Evolutionary conservation across 495 filamentous ascomycete species (phyloP).

Genomic region (Penicillium alfredii): DNA sequence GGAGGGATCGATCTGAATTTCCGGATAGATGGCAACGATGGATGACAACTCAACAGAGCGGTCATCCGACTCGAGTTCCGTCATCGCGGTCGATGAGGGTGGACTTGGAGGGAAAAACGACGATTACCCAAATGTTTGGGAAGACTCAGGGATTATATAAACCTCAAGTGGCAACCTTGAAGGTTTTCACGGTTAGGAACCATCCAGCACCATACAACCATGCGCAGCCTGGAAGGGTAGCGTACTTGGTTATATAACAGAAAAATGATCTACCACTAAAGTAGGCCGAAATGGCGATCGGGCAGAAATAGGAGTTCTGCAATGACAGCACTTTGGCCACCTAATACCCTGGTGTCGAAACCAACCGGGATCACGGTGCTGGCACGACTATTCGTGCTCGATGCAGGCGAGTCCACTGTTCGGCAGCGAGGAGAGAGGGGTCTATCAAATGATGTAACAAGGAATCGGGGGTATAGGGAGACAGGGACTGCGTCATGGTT

Average conservation of each 20-base stretch:
- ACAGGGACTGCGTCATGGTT: conserved; percentile 43
- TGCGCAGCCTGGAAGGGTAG: too few relatives aligned
- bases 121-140: too few relatives aligned
- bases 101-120: too few relatives aligned
- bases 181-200: too few relatives aligned
- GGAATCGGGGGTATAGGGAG: conserved; percentile 23
- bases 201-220: too few relatives aligned
- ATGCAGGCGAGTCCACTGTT: conserved; percentile 9
- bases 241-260: too few relatives aligned
- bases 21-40: conserved; percentile 85
- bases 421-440: conserved; percentile 14
- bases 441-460: conserved; percentile 29
- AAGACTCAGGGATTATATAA: too few relatives aligned
- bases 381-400: conserved; percentile 11
- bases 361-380: conserved; percentile 14
- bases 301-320: conserved; percentile 13
- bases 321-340: neutral
- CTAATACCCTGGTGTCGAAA: neutral
- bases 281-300: conserved; percentile 8
- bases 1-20: conserved; percentile 58
- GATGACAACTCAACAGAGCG: conserved; percentile 75
- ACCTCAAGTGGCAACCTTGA: too few relatives aligned
- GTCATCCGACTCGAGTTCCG: conserved; percentile 45
- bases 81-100: too few relatives aligned
- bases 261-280: too few relatives aligned